Base-by-base conservation (phyloP, 768 basidiomycete species). In the Boletus tylopilopsis region DNA sequence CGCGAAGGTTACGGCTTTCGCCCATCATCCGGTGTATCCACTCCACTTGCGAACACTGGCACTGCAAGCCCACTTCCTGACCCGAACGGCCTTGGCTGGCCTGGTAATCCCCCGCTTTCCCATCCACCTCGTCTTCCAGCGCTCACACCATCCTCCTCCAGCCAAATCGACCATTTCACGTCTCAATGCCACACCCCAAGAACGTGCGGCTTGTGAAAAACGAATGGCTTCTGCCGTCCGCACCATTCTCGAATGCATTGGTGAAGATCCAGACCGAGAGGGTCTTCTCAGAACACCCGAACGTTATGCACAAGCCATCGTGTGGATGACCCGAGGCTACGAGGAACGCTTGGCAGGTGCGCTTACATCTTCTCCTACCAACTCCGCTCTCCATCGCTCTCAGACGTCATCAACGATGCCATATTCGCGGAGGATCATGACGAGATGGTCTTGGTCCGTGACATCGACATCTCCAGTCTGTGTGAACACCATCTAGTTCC, bases 261-360 rank as follows among this genome's bases (percentile, higher is more conserved):
- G 96, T 49, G 96, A 99, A 71, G 96, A 98, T 72, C 96, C 96
- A 6, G 84, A 91, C 67, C 80, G 96, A 30, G 95, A 98, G 65
- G 96, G 96, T 16, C 76, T 99, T 19, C 72, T 86, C 45, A 82
- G 84, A 62, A 99, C 96, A 2, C 96, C 96, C 22, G 90, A 94
- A 58, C 80, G 96, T 33, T 99, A 96, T 69, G 94, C 94, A 21
- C 90, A 98, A 71, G 93, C 96, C 23, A 75, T 99, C 46, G 81
- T 99, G 77, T 98, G 93, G 93, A 96, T 98, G 94, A 98, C 96
- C 29, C 84, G 87, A 64, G 96, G 96, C 10, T 99, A 99, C 70
- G 96, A 98, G 67, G 94, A 98, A 67, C 82, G 91, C 56, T 72
- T 99, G 57, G 82, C 85, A 71, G 91, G 94, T 93, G 47, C 45